These are phyloP conservation scores for Oryza coarctata DNA, from an alignment of 176 grass and related monocot species.

Conservation along the genomic window DNA sequence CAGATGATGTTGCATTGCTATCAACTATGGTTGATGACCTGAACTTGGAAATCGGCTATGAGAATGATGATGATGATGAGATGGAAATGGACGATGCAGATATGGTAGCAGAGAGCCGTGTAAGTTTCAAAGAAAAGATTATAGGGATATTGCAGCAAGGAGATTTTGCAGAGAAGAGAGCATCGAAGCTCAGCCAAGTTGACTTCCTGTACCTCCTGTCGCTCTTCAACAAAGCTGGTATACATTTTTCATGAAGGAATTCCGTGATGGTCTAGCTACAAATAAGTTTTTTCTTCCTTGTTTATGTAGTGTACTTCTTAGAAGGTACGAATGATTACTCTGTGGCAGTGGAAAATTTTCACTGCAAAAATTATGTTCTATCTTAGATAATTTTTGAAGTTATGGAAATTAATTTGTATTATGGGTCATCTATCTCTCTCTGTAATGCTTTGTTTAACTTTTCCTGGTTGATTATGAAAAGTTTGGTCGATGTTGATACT, in stretches of 20 bases:
- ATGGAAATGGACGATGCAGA: conserved; percentile 60
- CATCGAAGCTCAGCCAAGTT: conserved; percentile 77
- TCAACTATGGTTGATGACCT: conserved; percentile 89
- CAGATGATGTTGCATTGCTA: conserved; percentile 60
- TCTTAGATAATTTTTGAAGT: neutral
- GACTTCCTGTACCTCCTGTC: conserved; percentile 96
- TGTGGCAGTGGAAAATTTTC: neutral
- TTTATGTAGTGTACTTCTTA: neutral
- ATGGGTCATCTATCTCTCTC: neutral
- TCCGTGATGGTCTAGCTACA: neutral
- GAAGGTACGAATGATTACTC: neutral
- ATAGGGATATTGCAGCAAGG: conserved; percentile 80
- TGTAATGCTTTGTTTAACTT: neutral
- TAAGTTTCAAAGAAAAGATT: conserved; percentile 76
- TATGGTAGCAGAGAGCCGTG: conserved; percentile 13
- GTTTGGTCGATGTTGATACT: neutral
- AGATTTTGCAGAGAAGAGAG: conserved; percentile 94
- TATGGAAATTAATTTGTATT: neutral
- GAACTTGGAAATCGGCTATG: conserved; percentile 47
- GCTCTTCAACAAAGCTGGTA: conserved; percentile 83
- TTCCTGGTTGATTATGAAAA: neutral
- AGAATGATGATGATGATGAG: conserved; percentile 74
- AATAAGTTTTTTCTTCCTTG: neutral
- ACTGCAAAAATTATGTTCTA: neutral
- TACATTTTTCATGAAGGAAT: conserved; percentile 85